Evolutionary conservation across 768 basidiomycete genomes (phyloP), one percentile per base, ranked within the genome.

Genomic region (Epithele typhae): DNA sequence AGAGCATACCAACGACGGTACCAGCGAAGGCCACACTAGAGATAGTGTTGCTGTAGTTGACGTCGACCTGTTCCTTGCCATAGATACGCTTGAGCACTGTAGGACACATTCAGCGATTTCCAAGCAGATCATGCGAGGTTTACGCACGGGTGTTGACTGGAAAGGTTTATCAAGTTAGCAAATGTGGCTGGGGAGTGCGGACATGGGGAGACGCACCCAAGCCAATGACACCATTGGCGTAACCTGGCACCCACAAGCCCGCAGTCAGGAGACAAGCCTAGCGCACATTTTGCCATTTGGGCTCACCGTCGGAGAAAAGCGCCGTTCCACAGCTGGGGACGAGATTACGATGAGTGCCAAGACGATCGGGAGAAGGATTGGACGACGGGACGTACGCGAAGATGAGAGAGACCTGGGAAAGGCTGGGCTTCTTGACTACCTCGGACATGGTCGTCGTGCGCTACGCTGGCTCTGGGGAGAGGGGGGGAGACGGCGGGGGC

Each of bases 1-100:
- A 52, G 30, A 92, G 66, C 88, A 90, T 92, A 27, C 93, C 92
- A 9, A 91, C 73, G n/a, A 95, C 67, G 6, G 84, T 88, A 12
- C 92, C 92, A 24, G 84, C 92, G 54, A 95, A 97, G 2, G 76
- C 77, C 51, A 91, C 67, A 59, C 87, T 82, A 45, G 73, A 75
- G 36, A 95, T 66, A 1, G 76, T 74, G 14, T 68, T 79, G 59
- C 74, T 74, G 61, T 89, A 87, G 57, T 84, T 76, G 48, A 79
- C 65, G 9, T 67, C 55, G 7, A 57, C 59, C 58, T 89, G 63
- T 2, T 70, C 71, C 0, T 72, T 72, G 44, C 82, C 82, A 60
- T 94, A 94, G 30, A 92, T 71, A 18, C 78, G 79, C 40, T 62
- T 77, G 49, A 95, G 67, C 44, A 94, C 84, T 87, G 56, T 14